Base-by-base conservation (phyloP, 129 eudicot species). In the Centella asiatica region DNA sequence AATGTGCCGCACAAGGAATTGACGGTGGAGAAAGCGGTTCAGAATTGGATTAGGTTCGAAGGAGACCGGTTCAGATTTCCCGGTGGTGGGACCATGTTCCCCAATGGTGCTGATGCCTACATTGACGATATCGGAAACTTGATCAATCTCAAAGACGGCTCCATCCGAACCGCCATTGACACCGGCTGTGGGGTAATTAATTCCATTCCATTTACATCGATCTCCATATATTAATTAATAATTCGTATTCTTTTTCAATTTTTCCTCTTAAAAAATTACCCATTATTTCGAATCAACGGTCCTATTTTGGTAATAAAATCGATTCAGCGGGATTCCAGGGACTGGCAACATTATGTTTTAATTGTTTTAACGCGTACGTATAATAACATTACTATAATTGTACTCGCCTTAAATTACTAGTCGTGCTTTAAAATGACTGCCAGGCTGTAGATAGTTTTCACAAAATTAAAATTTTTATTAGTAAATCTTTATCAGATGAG, bases 81-180 rank as follows among this genome's bases (percentile, higher is more conserved):
- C 42, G 99, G 99, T n/a, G 99, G 99, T 25, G 99, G 99, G 47
- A 92, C 99, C 77, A 87, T 87, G 95, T 92, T 92, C 48, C 99
- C 99, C 0, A 76, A 82, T 28, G 99, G 99, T 6, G 99, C 96
- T 2, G 88, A 76, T 70, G 85, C 94, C 13, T 92, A 92, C 55
- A 92, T 92, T 60, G 96, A 92, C 51, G 96, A 84, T 62, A 84
- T 92, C 36, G 99, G 95, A 25, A 77, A 80, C 71, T 44, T 87
- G 55, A 92, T 92, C 22, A 82, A 92, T 71, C 81, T 92, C 65
- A 84, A 76, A 24, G 86, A 82, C 71, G 99, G 99, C 55, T 84
- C 95, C 29, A 78, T 92, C 69, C 71, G 99, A 60, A 92, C 96
- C 39, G 99, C 99, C 73, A 87, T 92, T 74, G 99, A 92, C 72